Conservation (phyloP, 768 basidiomycete species). For the Mycena indigotica region DNA sequence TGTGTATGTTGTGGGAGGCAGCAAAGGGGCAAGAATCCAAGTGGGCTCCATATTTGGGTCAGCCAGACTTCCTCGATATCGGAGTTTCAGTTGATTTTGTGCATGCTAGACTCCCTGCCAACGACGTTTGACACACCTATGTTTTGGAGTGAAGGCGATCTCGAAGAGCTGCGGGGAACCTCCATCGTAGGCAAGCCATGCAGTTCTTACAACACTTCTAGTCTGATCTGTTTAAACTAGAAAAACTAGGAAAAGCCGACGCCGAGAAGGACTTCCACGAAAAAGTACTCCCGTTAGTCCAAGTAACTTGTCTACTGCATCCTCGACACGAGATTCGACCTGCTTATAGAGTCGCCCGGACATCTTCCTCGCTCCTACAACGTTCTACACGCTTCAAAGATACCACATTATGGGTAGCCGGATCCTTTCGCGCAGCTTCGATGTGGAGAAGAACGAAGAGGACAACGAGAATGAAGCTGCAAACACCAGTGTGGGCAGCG, state of each 20-base stretch:
- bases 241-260: conserved; percentile 83
- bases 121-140: conserved; percentile 83
- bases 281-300: conserved; percentile 69
- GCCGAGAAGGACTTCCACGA: conserved; percentile 73
- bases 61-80: conserved; percentile 21
- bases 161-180: conserved; percentile 78
- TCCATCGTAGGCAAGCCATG: conserved; percentile 68
- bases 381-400: conserved; percentile 64
- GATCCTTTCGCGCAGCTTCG: conserved; percentile 91
- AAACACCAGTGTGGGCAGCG: conserved; percentile 38
- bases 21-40: conserved; percentile 60
- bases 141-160: conserved; percentile 84
- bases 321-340: conserved; percentile 5
- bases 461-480: conserved; percentile 31
- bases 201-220: conserved; percentile 32
- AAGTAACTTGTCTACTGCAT: conserved; percentile 36
- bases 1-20: conserved; percentile 96
- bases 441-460: conserved; percentile 62
- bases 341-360: conserved; percentile 61
- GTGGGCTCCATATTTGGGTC: conserved; percentile 77
- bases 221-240: conserved; percentile 39
- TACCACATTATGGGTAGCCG: conserved; percentile 92
- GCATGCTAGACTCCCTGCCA: conserved; percentile 64
- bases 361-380: conserved; percentile 61
- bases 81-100: conserved; percentile 2